These are phyloP conservation scores for Solanum peruvianum DNA, from an alignment of 257 asterid genomes.

Conservation along the genomic window DNA sequence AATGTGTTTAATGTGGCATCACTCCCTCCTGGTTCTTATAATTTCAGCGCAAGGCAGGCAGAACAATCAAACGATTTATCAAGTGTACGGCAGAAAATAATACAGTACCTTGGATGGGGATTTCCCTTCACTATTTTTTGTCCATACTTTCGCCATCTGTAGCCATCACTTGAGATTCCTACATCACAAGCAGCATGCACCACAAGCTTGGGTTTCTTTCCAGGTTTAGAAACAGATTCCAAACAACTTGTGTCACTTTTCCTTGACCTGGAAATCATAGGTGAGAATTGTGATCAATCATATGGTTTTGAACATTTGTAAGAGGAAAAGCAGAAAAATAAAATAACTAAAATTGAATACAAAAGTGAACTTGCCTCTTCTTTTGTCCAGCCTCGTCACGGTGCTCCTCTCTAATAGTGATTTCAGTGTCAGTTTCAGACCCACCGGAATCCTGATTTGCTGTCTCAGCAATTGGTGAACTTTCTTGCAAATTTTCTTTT, in stretches of 20 bases:
- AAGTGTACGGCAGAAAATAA: neutral
- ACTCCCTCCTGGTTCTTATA: neutral
- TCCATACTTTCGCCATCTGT: constrained; percentile 97
- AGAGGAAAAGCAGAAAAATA: neutral
- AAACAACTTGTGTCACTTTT: constrained; percentile 29
- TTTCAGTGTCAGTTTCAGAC: constrained; percentile 48
- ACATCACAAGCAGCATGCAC: constrained; percentile 85
- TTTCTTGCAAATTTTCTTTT: constrained; percentile 25
- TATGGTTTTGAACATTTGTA: neutral
- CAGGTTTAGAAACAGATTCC: constrained; percentile 40
- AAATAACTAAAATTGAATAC: neutral
- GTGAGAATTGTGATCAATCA: neutral
- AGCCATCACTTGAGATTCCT: constrained; percentile 91
- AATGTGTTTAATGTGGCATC: neutral
- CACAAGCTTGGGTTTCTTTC: constrained; percentile 69
- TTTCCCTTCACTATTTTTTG: constrained; percentile 98
- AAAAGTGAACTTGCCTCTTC: constrained; percentile 34
- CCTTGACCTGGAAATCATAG: constrained; percentile 46
- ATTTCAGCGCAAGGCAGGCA: neutral
- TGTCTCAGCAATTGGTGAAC: constrained; percentile 17
- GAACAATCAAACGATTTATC: neutral
- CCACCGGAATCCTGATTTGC: constrained; percentile 40
- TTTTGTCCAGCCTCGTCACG: constrained; percentile 42
- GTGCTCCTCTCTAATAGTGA: constrained; percentile 31
- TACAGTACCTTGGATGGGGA: constrained; percentile 79